These are phyloP conservation scores for Nephelium lappaceum DNA, from an alignment of 345 rosid species.

Conservation along the genomic window DNA sequence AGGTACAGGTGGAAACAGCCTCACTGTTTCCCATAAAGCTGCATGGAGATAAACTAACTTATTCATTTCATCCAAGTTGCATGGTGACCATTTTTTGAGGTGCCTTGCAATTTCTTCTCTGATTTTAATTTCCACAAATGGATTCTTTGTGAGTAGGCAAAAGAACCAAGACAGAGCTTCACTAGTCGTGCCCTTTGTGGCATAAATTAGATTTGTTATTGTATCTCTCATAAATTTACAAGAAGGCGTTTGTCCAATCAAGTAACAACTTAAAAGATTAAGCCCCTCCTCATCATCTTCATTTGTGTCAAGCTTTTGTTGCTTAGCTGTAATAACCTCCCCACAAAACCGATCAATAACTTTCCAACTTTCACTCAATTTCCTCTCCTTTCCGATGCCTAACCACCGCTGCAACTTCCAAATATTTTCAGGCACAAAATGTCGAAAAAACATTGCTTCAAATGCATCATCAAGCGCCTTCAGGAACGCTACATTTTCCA, in stretches of 20 bases:
- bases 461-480: slow-evolving; percentile 19
- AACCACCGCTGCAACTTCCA: slow-evolving; percentile 30
- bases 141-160: not conserved
- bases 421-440: slow-evolving; percentile 11
- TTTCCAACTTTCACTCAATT: slow-evolving; percentile 7
- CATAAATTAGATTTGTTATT: not conserved
- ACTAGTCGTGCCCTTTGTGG: not conserved
- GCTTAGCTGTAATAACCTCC: slow-evolving; percentile 1
- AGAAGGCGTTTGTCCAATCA: no score
- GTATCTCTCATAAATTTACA: not conserved
- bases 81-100: not conserved
- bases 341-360: slow-evolving; percentile 4
- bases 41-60: slow-evolving; percentile 20
- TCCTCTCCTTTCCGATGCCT: slow-evolving; percentile 26
- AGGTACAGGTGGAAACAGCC: slow-evolving; percentile 12
- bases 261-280: no score
- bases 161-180: slow-evolving; percentile 1
- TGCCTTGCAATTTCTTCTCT: not conserved
- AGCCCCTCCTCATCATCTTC: no score
- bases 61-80: not conserved
- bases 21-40: slow-evolving; percentile 12
- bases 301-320: not conserved
- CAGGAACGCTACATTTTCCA: not conserved
- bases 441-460: slow-evolving; percentile 13
- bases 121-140: not conserved